Conservation (phyloP, 495 filamentous ascomycete genomes). For the Hypomontagnella submonticulosa region DNA sequence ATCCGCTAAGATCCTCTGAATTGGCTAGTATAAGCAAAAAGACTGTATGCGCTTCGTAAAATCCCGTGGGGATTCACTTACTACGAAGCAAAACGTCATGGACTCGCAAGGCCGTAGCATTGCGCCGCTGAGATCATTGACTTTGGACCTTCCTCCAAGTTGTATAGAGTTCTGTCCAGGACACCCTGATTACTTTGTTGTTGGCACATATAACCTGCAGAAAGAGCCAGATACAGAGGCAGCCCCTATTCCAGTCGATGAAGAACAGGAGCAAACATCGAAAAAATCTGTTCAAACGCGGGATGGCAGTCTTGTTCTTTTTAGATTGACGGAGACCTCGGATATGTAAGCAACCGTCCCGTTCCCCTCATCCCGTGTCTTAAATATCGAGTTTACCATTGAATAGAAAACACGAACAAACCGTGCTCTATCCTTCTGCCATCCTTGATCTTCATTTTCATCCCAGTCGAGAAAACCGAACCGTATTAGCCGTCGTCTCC, state of each 20-base stretch:
- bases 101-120: constrained; percentile 33
- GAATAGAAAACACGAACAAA: constrained; percentile 56
- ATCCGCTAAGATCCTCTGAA: constrained; percentile 4
- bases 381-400: constrained; percentile 31
- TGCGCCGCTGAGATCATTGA: constrained; percentile 53
- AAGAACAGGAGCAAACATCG: constrained; percentile 26
- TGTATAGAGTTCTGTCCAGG: constrained; percentile 83
- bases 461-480: constrained; percentile 57
- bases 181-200: constrained; percentile 72
- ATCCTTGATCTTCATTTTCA: constrained; percentile 90
- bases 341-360: constrained; percentile 61
- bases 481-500: constrained; percentile 73
- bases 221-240: constrained; percentile 51
- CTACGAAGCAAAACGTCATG: constrained; percentile 34
- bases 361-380: background rate
- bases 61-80: constrained; percentile 1
- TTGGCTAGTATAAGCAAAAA: background rate
- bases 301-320: constrained; percentile 77
- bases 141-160: constrained; percentile 74
- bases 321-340: constrained; percentile 59
- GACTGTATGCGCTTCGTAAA: background rate
- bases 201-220: constrained; percentile 88
- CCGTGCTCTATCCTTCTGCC: constrained; percentile 69
- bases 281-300: constrained; percentile 63
- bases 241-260: constrained; percentile 44